Conservation (phyloP, 345 rosid species). For the Trapa incisa region DNA sequence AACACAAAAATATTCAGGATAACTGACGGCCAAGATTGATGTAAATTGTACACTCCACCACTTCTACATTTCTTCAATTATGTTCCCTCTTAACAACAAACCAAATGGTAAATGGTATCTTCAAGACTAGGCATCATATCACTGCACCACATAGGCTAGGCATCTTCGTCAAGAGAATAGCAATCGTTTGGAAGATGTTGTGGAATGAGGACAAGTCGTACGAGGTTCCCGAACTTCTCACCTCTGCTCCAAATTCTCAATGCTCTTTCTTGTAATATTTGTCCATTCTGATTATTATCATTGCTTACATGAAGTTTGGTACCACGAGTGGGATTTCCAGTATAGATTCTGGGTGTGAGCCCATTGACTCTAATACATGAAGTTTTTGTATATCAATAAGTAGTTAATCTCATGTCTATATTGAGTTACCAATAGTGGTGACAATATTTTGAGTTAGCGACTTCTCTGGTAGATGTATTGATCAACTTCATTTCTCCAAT, state of each 20-base stretch:
- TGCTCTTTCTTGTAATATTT: background rate
- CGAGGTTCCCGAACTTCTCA: constrained; percentile 33
- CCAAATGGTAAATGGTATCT: too few species aligned
- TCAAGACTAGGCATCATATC: background rate
- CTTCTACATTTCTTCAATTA: too few species aligned
- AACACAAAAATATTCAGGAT: too few species aligned
- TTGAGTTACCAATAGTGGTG: constrained; percentile 82
- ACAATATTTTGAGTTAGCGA: constrained; percentile 69
- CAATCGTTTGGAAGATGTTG: constrained; percentile 28
- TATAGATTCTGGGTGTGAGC: background rate
- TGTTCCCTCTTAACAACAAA: too few species aligned
- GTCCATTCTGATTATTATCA: background rate
- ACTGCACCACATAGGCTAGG: background rate
- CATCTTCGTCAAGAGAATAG: background rate
- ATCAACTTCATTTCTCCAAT: constrained; percentile 14
- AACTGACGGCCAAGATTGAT: too few species aligned
- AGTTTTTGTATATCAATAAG: too few species aligned
- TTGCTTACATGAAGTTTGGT: background rate
- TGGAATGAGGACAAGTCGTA: constrained; percentile 47
- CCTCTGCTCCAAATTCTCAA: background rate
- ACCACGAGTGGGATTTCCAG: background rate
- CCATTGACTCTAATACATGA: background rate
- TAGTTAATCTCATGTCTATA: constrained; percentile 13
- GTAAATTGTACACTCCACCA: too few species aligned
- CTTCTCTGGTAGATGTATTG: background rate